Base-by-base conservation (phyloP, 2,329 filamentous ascomycete species). In the Thielaviopsis ethacetica region DNA sequence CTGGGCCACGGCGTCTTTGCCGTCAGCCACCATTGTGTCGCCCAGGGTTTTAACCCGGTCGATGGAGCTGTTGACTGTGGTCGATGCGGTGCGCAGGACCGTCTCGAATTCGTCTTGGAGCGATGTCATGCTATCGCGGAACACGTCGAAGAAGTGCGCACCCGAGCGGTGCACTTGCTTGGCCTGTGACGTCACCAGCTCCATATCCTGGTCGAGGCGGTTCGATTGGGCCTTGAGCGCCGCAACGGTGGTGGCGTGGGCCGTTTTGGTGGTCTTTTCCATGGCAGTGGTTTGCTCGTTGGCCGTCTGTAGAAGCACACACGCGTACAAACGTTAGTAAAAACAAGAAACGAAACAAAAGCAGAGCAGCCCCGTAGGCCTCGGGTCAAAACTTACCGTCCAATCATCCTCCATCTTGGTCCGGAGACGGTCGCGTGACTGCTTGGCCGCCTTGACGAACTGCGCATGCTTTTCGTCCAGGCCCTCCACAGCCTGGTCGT, bases 171-270 rank as follows among this genome's bases (percentile, higher is more conserved):
- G 38, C 4, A 44, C 38, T n/a, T 44, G 38, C 38, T 44, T 44
- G 38, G 38, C 38, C 17, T 44, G 38, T 7, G 38, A 44, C 15
- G 38, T 44, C 13, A 44, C 38, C 13, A 44, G 38, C n/a, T 44
- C 81, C 80, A 98, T 91, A 70, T 97, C 89, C n/a, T 77, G 79
- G 62, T 87, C 85, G 67, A 98, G 85, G 64, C 95, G 88, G 59
- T 81, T 79, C 73, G 94, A 87, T 71, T 98, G 93, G 60, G 86
- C 84, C 66, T 91, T 87, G 13, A 97, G 91, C 60, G 94, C 91
- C 6, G 85, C 84, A 30, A 95, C 82, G 0, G 91, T 96, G 71
- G 95, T 87, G 38, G 86, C 85, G 64, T 98, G 91, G 1, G 97
- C 90, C 2, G 88, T 88, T 65, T 87, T 86, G 0, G 91, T 91